A percentile compares a stretch with the other conserved stretches of the same genome.
These are phyloP conservation scores for Trametes gibbosa DNA, from an alignment of 768 basidiomycete genomes.

Conservation along the genomic window DNA sequence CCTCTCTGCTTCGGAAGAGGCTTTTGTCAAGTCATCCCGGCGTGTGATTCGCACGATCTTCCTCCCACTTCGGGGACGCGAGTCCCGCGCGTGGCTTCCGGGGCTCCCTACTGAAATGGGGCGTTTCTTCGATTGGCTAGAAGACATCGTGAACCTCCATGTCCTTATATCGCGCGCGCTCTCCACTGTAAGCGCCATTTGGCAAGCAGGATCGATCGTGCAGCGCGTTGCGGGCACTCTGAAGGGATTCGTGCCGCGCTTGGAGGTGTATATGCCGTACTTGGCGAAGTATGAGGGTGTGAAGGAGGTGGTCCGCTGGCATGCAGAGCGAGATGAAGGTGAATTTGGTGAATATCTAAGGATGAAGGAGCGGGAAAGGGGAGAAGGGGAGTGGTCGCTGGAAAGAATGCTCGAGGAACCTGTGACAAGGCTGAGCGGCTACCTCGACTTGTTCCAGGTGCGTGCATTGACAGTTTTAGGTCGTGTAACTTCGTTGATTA, in stretches of 20 bases:
- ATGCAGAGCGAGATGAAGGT: slow-evolving; percentile 35
- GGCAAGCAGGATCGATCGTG: slow-evolving; percentile 33
- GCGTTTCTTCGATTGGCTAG: slow-evolving; percentile 82
- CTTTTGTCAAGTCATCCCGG: slow-evolving; percentile 64
- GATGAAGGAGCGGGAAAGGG: slow-evolving; percentile 55
- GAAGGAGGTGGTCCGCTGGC: slow-evolving; percentile 45
- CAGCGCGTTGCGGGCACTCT: slow-evolving; percentile 57
- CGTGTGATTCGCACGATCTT: slow-evolving; percentile 72
- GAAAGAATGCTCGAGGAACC: slow-evolving; percentile 74
- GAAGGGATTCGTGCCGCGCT: slow-evolving; percentile 54
- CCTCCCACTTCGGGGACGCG: slow-evolving; percentile 69
- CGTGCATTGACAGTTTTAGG: slow-evolving; percentile 24
- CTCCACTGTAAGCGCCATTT: slow-evolving; percentile 29
- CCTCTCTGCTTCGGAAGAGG: slow-evolving; percentile 63
- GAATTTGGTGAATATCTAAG: slow-evolving; percentile 86
- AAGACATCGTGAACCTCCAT: slow-evolving; percentile 82
- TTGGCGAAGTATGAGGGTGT: slow-evolving; percentile 68
- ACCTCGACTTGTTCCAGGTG: slow-evolving; percentile 74
- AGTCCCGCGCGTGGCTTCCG: slow-evolving; percentile 72
- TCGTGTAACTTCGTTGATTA: neutral
- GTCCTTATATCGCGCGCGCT: slow-evolving; percentile 54
- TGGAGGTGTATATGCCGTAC: slow-evolving; percentile 89
- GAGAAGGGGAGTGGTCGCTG: slow-evolving; percentile 62
- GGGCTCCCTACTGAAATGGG: slow-evolving; percentile 73
- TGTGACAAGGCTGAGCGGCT: slow-evolving; percentile 65